Conservation (phyloP, 148 eudicot genomes). For the Selenicereus undatus region DNA sequence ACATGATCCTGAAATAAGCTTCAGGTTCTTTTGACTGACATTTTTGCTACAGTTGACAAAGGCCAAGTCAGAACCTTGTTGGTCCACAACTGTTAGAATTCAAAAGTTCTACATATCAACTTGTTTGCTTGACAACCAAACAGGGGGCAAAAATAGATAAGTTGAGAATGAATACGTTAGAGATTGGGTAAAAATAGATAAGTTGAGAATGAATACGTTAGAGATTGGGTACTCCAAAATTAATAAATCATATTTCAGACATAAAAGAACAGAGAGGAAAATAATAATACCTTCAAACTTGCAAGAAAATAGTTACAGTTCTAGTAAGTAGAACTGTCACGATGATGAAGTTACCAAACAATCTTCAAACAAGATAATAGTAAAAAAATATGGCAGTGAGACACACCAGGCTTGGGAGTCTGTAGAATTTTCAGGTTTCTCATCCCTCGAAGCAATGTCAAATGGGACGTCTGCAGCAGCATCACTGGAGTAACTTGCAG, state of each 20-base stretch:
- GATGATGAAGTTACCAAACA: neutral
- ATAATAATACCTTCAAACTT: neutral
- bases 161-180: neutral
- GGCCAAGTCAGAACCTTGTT: conserved; percentile 3
- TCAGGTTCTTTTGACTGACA: conserved; percentile 34
- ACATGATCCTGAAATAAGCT: conserved; percentile 71
- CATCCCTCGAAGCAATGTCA: conserved; percentile 21
- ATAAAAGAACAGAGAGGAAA: neutral
- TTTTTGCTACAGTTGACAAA: conserved; percentile 36
- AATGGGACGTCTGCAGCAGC: conserved; percentile 18
- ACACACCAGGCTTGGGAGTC: conserved; percentile 22
- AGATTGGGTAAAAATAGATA: too few relatives aligned
- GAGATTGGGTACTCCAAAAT: too few relatives aligned
- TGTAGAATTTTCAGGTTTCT: conserved; percentile 13
- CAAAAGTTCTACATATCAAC: neutral
- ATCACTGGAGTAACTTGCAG: conserved; percentile 17
- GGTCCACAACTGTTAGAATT: neutral
- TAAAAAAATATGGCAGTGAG: neutral
- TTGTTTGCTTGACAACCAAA: neutral
- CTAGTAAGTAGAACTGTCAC: neutral
- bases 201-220: too few relatives aligned
- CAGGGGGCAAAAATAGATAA: neutral
- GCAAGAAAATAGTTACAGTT: neutral
- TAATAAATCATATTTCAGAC: neutral
- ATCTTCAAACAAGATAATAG: neutral